Evolutionary conservation across 495 filamentous ascomycete genomes (phyloP), one percentile per base, ranked within the genome.

Genomic region (Tuber borchii): DNA sequence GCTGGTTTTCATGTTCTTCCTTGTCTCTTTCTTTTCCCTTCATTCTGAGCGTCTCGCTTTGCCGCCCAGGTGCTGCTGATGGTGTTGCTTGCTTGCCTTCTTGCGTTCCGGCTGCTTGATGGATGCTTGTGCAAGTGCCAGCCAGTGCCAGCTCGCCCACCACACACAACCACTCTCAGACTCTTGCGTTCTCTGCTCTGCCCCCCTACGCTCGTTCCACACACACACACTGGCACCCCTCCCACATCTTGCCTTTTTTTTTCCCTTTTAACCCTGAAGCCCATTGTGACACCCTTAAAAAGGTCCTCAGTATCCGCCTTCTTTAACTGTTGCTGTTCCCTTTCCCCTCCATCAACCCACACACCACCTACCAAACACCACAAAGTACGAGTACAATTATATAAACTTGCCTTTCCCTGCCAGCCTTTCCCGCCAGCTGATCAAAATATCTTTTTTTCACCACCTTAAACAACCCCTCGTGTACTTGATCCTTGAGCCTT

Each of bases 291-390:
- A 79, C 75, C 39, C 20, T 79, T 79, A 79, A 79, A 79, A 79
- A 79, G 78, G 78, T 77, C 71, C 78, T 77, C 78, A 75, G 75
- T 76, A 78, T 73, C 78, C 76, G 77, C 78, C 70, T 79, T 61
- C 51, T 61, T 65, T 43, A 12, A 56, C 73, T 79, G 37, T 51
- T 74, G 46, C 42, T 79, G 42, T 70, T 75, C 72, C 40, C 42
- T 70, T 71, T 75, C 77, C 73, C 56, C 70, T 43, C 70, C 56
- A 31, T 65, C 56, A 65, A 65, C 26, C 10, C 56, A 31, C 56
- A 72, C 70, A 79, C 70, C 77, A 79, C 70, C 76, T 75, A 46
- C 39, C 5, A n/a, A 69, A 31, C 56, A 65, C 26, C 56, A 65
- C 56, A 65, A 31, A 37, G 34, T 37, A 37, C 34, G 2, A 31